Evolutionary conservation across 495 filamentous ascomycete genomes (phyloP).

Genomic region (Penicilliopsis zonata): DNA sequence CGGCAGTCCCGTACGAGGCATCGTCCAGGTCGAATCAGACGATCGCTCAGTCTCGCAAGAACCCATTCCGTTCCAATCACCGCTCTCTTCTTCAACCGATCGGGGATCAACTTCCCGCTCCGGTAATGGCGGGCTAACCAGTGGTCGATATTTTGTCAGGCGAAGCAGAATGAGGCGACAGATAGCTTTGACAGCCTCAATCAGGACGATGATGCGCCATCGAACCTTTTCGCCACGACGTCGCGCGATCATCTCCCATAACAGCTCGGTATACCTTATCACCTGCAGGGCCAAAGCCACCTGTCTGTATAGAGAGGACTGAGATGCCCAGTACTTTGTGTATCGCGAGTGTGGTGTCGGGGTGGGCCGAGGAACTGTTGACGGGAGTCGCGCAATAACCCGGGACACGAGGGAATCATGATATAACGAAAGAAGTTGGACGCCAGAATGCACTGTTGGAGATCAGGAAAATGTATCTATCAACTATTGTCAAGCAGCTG

Average conservation of each 20-base stretch:
- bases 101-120: constrained; percentile 65
- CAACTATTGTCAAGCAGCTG: constrained; percentile 1
- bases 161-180: constrained; percentile 74
- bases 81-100: constrained; percentile 45
- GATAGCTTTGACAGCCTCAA: constrained; percentile 79
- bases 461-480: constrained; percentile 1
- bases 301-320: constrained; percentile 61
- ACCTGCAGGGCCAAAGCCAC: constrained; percentile 74
- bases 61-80: constrained; percentile 35
- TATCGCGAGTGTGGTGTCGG: constrained; percentile 77
- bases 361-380: constrained; percentile 27
- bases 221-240: constrained; percentile 68
- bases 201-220: constrained; percentile 80
- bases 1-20: constrained; percentile 82
- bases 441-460: constrained; percentile 57
- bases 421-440: constrained; percentile 86
- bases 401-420: constrained; percentile 80
- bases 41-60: constrained; percentile 33
- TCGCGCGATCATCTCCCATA: constrained; percentile 82
- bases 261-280: constrained; percentile 82
- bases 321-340: constrained; percentile 76
- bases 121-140: constrained; percentile 75
- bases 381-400: constrained; percentile 39
- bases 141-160: constrained; percentile 73
- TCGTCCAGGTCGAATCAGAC: constrained; percentile 59